These are phyloP conservation scores for Ceratocystis harringtonii DNA, from an alignment of 2,329 filamentous ascomycete species.

Conservation along the genomic window DNA sequence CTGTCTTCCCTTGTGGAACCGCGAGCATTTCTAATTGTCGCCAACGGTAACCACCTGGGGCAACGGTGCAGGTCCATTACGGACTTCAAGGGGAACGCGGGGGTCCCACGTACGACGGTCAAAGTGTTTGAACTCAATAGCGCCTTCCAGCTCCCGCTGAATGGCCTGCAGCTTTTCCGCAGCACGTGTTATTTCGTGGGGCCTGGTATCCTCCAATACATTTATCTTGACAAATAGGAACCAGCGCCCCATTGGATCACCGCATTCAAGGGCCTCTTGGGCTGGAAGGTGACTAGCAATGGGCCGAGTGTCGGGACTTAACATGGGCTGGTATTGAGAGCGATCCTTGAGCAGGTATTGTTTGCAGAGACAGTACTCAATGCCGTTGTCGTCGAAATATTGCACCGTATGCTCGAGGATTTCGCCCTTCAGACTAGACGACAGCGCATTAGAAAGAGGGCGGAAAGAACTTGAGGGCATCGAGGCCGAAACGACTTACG, in stretches of 20 bases:
- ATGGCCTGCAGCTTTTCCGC: constrained; percentile 36
- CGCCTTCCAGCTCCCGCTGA: constrained; percentile 34
- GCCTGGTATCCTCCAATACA: constrained; percentile 41
- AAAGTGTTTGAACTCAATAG: constrained; percentile 37
- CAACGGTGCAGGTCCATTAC: constrained; percentile 26
- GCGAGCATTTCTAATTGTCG: constrained; percentile 12
- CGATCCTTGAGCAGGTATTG: constrained; percentile 30
- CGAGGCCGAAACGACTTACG: constrained; percentile 26
- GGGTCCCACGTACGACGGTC: constrained; percentile 42
- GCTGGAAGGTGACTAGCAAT: constrained; percentile 27
- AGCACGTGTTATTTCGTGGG: constrained; percentile 41
- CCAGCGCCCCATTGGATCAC: constrained; percentile 39
- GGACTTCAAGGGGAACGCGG: constrained; percentile 28
- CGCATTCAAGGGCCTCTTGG: constrained; percentile 32
- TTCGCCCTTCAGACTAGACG: constrained; percentile 36
- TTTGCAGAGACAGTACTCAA: constrained; percentile 38
- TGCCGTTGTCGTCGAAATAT: constrained; percentile 34
- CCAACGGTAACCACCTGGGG: constrained; percentile 20
- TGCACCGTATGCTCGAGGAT: constrained; percentile 38
- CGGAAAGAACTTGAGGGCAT: background rate
- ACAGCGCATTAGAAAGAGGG: constrained; percentile 10
- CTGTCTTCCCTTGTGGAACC: constrained; percentile 5
- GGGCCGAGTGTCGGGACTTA: constrained; percentile 18
- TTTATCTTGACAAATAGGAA: constrained; percentile 39
- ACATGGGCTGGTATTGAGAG: constrained; percentile 23